A percentile compares a stretch with the other conserved stretches of the same genome.
phyloP scores from a whole-genome alignment of 331 rosid species.

The Acacia pycnantha region DNA sequence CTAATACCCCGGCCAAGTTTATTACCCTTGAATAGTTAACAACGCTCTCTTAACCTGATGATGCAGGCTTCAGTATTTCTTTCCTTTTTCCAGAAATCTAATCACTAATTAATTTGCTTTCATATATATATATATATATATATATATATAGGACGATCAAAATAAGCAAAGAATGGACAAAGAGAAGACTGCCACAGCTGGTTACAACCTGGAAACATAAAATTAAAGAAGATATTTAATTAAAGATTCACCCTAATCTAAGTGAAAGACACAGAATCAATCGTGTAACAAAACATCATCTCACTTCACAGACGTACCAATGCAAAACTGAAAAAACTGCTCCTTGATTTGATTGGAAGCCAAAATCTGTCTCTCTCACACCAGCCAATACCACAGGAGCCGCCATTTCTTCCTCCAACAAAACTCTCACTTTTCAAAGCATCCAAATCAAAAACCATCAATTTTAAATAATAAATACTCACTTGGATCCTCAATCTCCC shows the following conservation, averaged over 20 bases:
- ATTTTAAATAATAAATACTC: not conserved
- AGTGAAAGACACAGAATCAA: not conserved
- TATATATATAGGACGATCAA: not conserved
- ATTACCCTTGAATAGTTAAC: no score
- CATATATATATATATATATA: no score
- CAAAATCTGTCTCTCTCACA: constrained; percentile 17
- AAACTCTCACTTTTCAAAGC: constrained; percentile 20
- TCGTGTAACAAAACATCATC: not conserved
- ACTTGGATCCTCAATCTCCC: not conserved
- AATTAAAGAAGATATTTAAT: not conserved
- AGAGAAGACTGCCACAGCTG: no score
- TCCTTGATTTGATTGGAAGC: constrained; percentile 37
- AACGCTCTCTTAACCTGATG: not conserved
- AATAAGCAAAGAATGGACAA: not conserved
- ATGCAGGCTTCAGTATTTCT: not conserved
- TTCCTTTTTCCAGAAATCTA: not conserved
- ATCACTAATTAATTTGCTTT: not conserved
- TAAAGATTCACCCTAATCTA: not conserved
- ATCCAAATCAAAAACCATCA: not conserved
- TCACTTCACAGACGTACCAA: constrained; percentile 19
- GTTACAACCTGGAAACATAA: not conserved
- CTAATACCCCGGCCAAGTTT: no score
- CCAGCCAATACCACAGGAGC: constrained; percentile 37
- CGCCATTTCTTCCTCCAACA: constrained; percentile 49
- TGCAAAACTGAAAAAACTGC: constrained; percentile 46